phyloP scores from a whole-genome alignment of 768 basidiomycete genomes.

The Leccinellum luteum region DNA sequence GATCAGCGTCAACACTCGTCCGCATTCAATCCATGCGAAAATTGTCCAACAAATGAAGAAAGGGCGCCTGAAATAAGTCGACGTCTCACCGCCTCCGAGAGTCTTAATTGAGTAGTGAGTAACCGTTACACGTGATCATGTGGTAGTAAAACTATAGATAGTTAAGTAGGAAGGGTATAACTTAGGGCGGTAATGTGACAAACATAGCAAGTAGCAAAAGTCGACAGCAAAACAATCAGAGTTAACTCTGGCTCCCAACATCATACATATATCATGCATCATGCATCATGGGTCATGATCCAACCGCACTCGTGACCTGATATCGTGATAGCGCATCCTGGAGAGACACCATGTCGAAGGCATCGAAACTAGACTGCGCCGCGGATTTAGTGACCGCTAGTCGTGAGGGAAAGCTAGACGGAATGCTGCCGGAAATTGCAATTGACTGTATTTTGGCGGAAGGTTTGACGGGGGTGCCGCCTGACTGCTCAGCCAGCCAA shows the following conservation, averaged over 20 bases:
- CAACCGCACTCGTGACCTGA: slow-evolving; percentile 11
- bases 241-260: not conserved
- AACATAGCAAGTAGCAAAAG: not conserved
- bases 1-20: not conserved
- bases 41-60: not conserved
- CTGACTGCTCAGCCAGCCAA: slow-evolving; percentile 35
- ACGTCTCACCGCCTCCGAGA: not conserved
- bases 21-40: not conserved
- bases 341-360: slow-evolving; percentile 25
- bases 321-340: slow-evolving; percentile 28
- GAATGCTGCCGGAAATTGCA: slow-evolving; percentile 1
- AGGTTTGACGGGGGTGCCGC: slow-evolving; percentile 12
- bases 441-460: slow-evolving; percentile 12
- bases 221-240: slow-evolving; percentile 4
- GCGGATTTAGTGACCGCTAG: slow-evolving; percentile 13
- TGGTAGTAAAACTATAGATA: not conserved
- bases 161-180: slow-evolving; percentile 4
- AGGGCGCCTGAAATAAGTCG: not conserved
- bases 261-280: not conserved
- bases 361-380: slow-evolving; percentile 8
- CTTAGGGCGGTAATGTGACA: slow-evolving; percentile 1
- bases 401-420: slow-evolving; percentile 5
- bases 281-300: slow-evolving; percentile 2
- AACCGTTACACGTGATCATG: slow-evolving; percentile 15
- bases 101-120: no score